A percentile compares a stretch with the other conserved stretches of the same genome.
Evolutionary conservation across 441 rosid genomes (phyloP).

Genomic region (Macaranga tanarius): DNA sequence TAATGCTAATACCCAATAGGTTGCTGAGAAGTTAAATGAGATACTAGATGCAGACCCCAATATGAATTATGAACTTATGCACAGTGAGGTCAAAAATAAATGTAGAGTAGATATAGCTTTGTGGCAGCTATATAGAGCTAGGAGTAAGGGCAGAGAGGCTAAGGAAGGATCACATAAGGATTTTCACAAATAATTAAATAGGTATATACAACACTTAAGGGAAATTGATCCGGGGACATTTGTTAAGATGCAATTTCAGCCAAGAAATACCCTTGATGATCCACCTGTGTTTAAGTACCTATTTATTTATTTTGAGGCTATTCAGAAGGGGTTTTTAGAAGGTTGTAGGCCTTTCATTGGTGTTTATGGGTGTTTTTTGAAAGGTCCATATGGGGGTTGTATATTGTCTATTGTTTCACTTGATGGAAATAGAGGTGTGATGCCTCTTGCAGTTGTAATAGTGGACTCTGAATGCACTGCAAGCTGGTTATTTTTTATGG

Average conservation of each 20-base stretch:
- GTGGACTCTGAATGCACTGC: background rate
- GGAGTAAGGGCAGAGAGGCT: background rate
- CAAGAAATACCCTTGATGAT: too few species aligned
- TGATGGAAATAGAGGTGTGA: background rate
- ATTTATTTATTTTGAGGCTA: background rate
- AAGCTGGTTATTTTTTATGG: background rate
- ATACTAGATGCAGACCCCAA: background rate
- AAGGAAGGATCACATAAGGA: background rate
- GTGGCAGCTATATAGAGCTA: background rate
- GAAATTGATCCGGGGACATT: background rate
- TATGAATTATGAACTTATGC: background rate
- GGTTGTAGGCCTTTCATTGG: background rate
- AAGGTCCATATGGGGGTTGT: background rate
- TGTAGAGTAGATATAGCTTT: too few species aligned
- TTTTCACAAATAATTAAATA: background rate
- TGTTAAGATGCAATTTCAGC: background rate
- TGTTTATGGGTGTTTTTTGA: background rate
- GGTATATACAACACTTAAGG: background rate
- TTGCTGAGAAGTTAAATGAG: background rate
- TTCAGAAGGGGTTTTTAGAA: background rate
- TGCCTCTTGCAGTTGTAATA: background rate
- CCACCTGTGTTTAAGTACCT: background rate
- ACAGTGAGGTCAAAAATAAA: too few species aligned
- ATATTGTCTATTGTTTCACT: background rate
- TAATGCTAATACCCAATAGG: background rate